Evolutionary conservation across 768 basidiomycete genomes (phyloP).

Genomic region (Mycena chlorophos): DNA sequence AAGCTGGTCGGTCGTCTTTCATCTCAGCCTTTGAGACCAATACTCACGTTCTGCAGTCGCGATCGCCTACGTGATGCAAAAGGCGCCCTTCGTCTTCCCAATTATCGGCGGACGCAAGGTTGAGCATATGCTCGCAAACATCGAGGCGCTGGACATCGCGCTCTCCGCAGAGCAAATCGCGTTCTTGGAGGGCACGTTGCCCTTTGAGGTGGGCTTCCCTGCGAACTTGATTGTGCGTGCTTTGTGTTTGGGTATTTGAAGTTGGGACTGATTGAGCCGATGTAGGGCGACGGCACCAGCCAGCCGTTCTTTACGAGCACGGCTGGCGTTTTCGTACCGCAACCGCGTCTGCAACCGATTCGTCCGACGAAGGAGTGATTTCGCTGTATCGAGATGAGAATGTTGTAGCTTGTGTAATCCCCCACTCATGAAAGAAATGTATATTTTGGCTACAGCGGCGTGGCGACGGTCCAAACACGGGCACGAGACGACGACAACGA

Average conservation of each 20-base stretch:
- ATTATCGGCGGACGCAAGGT: constrained; percentile 26
- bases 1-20: constrained; percentile 36
- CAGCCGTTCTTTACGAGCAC: not conserved
- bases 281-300: not conserved
- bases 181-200: constrained; percentile 32
- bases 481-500: no score
- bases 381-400: no score
- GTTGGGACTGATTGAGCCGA: not conserved
- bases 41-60: constrained; percentile 21
- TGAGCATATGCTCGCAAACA: constrained; percentile 26
- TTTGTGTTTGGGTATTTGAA: not conserved
- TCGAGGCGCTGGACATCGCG: constrained; percentile 40
- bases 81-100: constrained; percentile 27
- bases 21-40: not conserved
- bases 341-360: not conserved
- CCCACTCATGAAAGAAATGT: no score
- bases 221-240: not conserved
- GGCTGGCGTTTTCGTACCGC: not conserved
- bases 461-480: no score
- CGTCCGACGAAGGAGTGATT: not conserved
- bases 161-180: constrained; percentile 39
- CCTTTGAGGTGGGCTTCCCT: not conserved
- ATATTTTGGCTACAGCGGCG: no score
- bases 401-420: no score
- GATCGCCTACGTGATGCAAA: constrained; percentile 32